These are phyloP conservation scores for Stygiomarasmius scandens DNA, from an alignment of 1,284 basidiomycete species.

Conservation along the genomic window DNA sequence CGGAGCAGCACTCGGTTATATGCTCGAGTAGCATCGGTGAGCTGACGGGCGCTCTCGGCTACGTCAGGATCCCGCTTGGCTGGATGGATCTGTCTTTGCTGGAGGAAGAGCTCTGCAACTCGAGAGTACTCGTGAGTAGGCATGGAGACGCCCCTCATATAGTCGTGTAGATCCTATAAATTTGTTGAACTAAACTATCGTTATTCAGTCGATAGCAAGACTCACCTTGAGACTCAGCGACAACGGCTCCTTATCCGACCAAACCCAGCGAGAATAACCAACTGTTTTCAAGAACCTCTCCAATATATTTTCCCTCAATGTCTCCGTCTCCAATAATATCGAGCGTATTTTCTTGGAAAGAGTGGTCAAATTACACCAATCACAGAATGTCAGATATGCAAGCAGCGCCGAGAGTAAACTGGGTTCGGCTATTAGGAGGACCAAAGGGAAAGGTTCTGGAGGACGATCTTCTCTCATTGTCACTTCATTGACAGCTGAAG, in stretches of 20 bases:
- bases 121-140: conserved; percentile 71
- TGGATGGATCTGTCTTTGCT: conserved; percentile 43
- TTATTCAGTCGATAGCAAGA: conserved; percentile 13
- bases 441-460: conserved; percentile 43
- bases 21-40: conserved; percentile 64
- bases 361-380: conserved; percentile 64
- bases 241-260: conserved; percentile 60
- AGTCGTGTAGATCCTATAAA: conserved; percentile 69
- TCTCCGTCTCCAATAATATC: conserved; percentile 48
- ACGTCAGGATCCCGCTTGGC: conserved; percentile 40
- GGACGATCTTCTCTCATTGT: conserved; percentile 30
- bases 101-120: conserved; percentile 56
- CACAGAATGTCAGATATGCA: conserved; percentile 59
- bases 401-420: conserved; percentile 56
- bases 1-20: conserved; percentile 77
- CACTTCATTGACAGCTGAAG: conserved; percentile 13
- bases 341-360: conserved; percentile 55
- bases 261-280: conserved; percentile 70
- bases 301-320: conserved; percentile 62
- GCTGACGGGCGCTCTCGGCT: conserved; percentile 43
- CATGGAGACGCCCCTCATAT: conserved; percentile 75
- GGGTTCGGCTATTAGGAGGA: conserved; percentile 51
- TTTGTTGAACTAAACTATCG: conserved; percentile 11
- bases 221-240: conserved; percentile 62
- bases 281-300: conserved; percentile 68